Percentiles rank a stretch among this genome's conserved stretches.
Evolutionary conservation across 257 asterid species (phyloP).

Genomic region (Ehretia macrophylla): DNA sequence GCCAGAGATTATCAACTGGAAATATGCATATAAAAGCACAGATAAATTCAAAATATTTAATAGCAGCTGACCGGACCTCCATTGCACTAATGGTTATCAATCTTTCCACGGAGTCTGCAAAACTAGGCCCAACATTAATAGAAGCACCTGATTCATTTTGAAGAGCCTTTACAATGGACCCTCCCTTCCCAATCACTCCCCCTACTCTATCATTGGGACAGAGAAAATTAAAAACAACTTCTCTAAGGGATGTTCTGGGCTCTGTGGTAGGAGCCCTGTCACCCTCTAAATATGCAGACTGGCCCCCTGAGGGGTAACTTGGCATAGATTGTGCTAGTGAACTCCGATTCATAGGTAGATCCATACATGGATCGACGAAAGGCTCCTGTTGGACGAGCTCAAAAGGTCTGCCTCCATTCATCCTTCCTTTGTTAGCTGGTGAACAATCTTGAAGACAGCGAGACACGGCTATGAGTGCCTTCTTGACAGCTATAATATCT

Average conservation of each 20-base stretch:
- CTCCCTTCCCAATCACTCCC: conserved; percentile 69
- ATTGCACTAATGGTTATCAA: conserved; percentile 53
- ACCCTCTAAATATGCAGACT: conserved; percentile 17
- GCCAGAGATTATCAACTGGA: conserved; percentile 7
- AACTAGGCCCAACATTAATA: conserved; percentile 43
- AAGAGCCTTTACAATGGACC: conserved; percentile 48
- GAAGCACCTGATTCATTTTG: conserved; percentile 54
- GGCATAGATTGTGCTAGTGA: conserved; percentile 28
- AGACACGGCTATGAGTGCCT: conserved; percentile 59
- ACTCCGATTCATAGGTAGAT: conserved; percentile 33
- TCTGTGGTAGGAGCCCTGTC: conserved; percentile 27
- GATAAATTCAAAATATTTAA: background rate
- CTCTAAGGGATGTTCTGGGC: conserved; percentile 26
- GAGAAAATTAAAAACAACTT: conserved; percentile 59
- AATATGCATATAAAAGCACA: background rate
- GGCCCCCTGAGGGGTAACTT: conserved; percentile 22
- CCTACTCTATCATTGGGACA: conserved; percentile 61
- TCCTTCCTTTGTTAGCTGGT: conserved; percentile 31
- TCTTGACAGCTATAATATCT: conserved; percentile 50
- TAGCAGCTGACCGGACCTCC: conserved; percentile 39
- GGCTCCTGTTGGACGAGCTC: conserved; percentile 23
- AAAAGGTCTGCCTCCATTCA: conserved; percentile 20
- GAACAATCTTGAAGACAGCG: conserved; percentile 61
- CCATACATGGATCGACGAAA: conserved; percentile 25
- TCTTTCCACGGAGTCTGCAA: conserved; percentile 54